Conservation (phyloP, 1,139 yeast species). For the Nakaseomyces bracarensis region DNA sequence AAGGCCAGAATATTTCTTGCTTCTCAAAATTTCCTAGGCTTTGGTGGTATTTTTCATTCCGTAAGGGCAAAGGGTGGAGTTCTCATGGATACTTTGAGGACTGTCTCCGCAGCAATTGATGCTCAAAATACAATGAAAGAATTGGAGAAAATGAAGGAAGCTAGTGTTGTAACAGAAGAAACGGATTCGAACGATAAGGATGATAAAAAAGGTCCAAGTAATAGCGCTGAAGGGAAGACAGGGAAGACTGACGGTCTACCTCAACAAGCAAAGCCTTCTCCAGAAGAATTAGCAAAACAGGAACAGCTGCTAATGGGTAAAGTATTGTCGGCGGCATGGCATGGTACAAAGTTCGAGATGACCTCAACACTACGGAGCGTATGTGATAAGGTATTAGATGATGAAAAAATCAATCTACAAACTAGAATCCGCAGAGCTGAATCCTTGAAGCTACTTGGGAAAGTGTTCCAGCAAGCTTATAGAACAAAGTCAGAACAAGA, state of each 20-base stretch:
- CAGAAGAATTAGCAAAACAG: slow-evolving; percentile 76
- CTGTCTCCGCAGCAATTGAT: slow-evolving; percentile 80
- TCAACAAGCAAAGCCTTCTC: slow-evolving; percentile 44
- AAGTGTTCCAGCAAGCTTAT: slow-evolving; percentile 54
- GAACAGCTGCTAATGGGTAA: slow-evolving; percentile 84
- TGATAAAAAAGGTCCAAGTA: slow-evolving; percentile 33
- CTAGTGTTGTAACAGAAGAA: slow-evolving; percentile 36
- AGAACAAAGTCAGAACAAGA: slow-evolving; percentile 83
- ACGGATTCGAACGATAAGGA: slow-evolving; percentile 39
- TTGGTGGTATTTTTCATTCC: slow-evolving; percentile 77
- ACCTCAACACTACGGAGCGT: slow-evolving; percentile 83
- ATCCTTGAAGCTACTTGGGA: slow-evolving; percentile 67
- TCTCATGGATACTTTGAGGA: slow-evolving; percentile 74
- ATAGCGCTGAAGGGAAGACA: neutral
- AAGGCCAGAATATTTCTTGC: slow-evolving; percentile 53
- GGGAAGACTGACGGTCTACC: neutral
- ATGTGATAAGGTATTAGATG: slow-evolving; percentile 71
- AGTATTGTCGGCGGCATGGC: slow-evolving; percentile 93
- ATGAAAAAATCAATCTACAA: slow-evolving; percentile 44
- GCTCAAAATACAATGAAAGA: slow-evolving; percentile 86
- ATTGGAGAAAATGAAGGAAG: slow-evolving; percentile 58
- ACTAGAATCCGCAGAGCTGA: slow-evolving; percentile 71
- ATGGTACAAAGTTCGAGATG: slow-evolving; percentile 83
- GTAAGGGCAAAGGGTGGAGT: slow-evolving; percentile 82
- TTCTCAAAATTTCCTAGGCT: slow-evolving; percentile 67